Conservation (phyloP, 306 rosid species). For the Aeschynomene evenia region DNA sequence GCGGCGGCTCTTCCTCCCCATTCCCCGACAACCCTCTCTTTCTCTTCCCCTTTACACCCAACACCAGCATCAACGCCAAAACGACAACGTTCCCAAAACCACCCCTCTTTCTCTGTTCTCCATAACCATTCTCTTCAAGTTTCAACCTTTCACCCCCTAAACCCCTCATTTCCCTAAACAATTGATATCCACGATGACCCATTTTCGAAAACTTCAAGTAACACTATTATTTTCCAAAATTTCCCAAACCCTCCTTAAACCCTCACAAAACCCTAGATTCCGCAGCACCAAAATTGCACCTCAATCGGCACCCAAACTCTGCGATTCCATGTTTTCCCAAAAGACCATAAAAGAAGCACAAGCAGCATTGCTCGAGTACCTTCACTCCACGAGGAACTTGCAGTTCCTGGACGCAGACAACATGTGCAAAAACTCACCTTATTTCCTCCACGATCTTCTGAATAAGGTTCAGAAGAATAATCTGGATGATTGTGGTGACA, state of each 20-base stretch:
- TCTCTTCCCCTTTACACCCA: neutral
- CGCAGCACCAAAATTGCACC: conserved; percentile 30
- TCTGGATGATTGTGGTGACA: neutral
- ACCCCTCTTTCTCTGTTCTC: neutral
- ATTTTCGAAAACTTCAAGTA: conserved; percentile 32
- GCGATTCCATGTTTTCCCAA: neutral
- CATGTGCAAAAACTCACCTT: conserved; percentile 70
- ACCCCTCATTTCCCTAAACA: neutral
- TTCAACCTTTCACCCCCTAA: neutral
- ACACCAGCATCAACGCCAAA: neutral
- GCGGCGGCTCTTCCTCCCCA: neutral
- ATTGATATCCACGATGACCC: conserved; percentile 44
- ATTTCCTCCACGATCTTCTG: conserved; percentile 55
- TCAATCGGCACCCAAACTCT: neutral
- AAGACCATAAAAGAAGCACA: conserved; percentile 50
- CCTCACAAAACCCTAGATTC: conserved; percentile 46
- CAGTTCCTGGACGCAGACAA: conserved; percentile 70
- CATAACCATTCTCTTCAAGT: neutral
- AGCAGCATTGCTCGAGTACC: conserved; percentile 72
- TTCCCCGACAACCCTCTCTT: neutral
- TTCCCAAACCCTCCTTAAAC: conserved; percentile 17
- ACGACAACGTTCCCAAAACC: conserved; percentile 6
- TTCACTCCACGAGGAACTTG: conserved; percentile 65
- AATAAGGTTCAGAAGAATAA: conserved; percentile 10
- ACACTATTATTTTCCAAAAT: neutral